phyloP scores from a whole-genome alignment of 179 eudicot species.

The Beta corolliflora region DNA sequence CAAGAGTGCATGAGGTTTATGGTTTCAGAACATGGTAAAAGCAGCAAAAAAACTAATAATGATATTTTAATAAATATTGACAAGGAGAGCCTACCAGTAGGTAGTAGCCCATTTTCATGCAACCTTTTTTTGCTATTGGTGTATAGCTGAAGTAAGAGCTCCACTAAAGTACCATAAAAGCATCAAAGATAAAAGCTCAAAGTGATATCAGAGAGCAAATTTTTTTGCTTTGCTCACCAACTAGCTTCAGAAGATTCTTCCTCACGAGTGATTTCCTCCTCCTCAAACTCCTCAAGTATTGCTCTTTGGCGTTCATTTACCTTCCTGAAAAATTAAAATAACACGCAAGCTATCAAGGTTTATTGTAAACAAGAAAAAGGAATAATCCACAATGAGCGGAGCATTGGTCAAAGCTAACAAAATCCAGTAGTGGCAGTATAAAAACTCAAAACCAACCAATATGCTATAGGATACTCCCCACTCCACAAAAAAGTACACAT shows the following conservation, averaged over 20 bases:
- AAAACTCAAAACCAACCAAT: neutral
- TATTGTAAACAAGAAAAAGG: neutral
- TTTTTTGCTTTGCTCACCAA: slow-evolving; percentile 42
- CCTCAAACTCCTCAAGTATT: slow-evolving; percentile 82
- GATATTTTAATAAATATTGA: neutral
- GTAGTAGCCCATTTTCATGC: neutral
- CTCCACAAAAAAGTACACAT: neutral
- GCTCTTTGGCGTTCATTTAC: slow-evolving; percentile 86
- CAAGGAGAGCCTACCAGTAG: neutral
- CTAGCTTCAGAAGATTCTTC: slow-evolving; percentile 45
- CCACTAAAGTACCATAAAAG: neutral
- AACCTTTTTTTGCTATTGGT: neutral
- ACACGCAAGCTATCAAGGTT: slow-evolving; percentile 17
- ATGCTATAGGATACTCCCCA: neutral
- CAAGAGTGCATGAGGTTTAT: neutral
- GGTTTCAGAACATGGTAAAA: neutral
- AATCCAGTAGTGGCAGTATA: neutral
- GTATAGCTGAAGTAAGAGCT: neutral
- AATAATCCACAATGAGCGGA: neutral
- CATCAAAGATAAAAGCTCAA: slow-evolving; percentile 7
- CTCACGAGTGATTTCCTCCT: slow-evolving; percentile 68
- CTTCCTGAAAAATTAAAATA: slow-evolving; percentile 39
- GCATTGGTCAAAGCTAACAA: neutral
- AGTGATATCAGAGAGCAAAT: slow-evolving; percentile 14
- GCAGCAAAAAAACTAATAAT: neutral